phyloP scores from a whole-genome alignment of 495 filamentous ascomycete species.

The Jackrogersella minutella region DNA sequence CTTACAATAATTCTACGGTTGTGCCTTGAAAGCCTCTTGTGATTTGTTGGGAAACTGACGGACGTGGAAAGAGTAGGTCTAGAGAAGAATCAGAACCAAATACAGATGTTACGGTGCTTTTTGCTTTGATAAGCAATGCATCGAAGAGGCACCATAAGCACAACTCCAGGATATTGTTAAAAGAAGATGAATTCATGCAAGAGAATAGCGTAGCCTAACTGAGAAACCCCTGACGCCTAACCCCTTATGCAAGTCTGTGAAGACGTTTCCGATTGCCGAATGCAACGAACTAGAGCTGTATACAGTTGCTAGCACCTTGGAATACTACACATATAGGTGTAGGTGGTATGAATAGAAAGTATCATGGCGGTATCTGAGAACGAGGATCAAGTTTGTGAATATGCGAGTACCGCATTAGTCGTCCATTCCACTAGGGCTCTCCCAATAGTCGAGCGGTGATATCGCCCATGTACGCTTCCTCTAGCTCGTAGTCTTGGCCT shows the following conservation, averaged over 20 bases:
- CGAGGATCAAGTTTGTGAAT: not conserved
- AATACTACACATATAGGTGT: not conserved
- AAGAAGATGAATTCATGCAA: slow-evolving; percentile 15
- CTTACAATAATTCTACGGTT: too few relatives aligned
- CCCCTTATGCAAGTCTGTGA: slow-evolving; percentile 35
- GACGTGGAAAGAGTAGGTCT: not conserved
- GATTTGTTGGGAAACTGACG: not conserved
- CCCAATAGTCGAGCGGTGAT: slow-evolving; percentile 85
- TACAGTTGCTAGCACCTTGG: slow-evolving; percentile 3
- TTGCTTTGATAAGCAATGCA: not conserved
- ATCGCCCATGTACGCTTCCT: slow-evolving; percentile 87
- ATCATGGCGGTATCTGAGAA: not conserved
- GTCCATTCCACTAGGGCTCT: slow-evolving; percentile 56
- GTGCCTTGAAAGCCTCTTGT: not conserved
- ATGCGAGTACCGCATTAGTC: not conserved
- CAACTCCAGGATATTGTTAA: not conserved
- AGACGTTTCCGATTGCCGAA: slow-evolving; percentile 24
- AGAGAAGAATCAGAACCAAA: not conserved
- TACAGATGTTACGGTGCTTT: not conserved
- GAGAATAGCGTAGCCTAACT: slow-evolving; percentile 1
- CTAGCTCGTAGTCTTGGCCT: slow-evolving; percentile 82
- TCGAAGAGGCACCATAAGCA: not conserved
- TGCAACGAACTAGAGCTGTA: slow-evolving; percentile 1
- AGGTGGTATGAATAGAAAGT: not conserved
- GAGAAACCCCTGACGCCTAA: slow-evolving; percentile 22